A percentile compares a stretch with the other conserved stretches of the same genome.
These are phyloP conservation scores for Letharia columbiana DNA, from an alignment of 495 filamentous ascomycete genomes.

Conservation along the genomic window DNA sequence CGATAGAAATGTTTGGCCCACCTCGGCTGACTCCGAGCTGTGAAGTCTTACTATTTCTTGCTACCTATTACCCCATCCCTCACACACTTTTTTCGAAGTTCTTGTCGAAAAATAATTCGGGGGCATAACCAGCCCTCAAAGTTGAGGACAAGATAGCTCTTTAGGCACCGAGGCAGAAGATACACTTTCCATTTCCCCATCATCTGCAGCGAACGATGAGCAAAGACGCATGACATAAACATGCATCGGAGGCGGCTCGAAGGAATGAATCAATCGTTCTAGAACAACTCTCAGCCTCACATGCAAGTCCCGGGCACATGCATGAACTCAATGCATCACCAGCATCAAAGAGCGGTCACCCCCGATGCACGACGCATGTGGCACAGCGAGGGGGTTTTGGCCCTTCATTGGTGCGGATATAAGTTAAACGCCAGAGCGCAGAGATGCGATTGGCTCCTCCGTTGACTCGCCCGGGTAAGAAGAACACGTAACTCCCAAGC, in stretches of 20 bases:
- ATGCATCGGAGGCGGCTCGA: neutral
- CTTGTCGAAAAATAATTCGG: neutral
- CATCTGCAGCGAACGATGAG: neutral
- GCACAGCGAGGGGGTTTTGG: neutral
- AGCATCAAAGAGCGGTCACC: neutral
- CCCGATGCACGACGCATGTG: neutral
- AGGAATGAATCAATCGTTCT: neutral
- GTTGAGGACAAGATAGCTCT: neutral
- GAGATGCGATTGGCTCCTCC: neutral
- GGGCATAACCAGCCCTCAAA: neutral
- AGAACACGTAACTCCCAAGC: neutral
- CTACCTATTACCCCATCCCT: neutral
- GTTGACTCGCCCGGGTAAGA: neutral
- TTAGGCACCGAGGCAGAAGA: neutral
- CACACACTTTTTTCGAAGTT: neutral
- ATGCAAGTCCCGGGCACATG: neutral
- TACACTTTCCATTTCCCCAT: neutral
- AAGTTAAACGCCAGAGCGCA: neutral
- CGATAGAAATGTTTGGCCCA: too few relatives aligned
- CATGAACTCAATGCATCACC: neutral
- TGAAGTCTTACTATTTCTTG: neutral
- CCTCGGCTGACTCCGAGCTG: neutral
- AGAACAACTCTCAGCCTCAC: neutral
- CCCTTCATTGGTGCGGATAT: neutral
- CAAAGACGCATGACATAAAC: neutral